Percentiles rank a stretch among this genome's conserved stretches.
Evolutionary conservation across 2,329 filamentous ascomycete species (phyloP).

Genomic region (Clonostachys solani): DNA sequence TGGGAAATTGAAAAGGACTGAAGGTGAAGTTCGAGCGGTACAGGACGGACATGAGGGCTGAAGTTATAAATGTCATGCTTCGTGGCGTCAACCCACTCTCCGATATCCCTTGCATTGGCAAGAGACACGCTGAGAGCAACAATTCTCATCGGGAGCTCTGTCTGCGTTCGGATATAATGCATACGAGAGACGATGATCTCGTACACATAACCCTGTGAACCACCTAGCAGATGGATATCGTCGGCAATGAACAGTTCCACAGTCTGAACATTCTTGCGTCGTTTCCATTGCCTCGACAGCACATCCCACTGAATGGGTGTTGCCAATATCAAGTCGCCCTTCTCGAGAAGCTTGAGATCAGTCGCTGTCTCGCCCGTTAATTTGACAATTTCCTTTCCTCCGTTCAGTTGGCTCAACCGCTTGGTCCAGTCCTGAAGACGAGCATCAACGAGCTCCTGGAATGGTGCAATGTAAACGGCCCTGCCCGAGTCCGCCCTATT

Average conservation of each 20-base stretch:
- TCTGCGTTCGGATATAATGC: slow-evolving; percentile 90
- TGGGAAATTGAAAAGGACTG: slow-evolving; percentile 96
- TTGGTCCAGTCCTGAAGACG: slow-evolving; percentile 81
- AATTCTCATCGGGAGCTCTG: slow-evolving; percentile 80
- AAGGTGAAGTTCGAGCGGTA: slow-evolving; percentile 89
- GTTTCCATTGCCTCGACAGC: slow-evolving; percentile 91
- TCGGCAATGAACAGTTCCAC: slow-evolving; percentile 92
- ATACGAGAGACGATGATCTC: slow-evolving; percentile 97
- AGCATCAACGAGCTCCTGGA: slow-evolving; percentile 86
- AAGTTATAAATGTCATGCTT: slow-evolving; percentile 99
- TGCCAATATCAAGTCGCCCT: slow-evolving; percentile 83
- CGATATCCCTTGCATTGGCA: slow-evolving; percentile 88
- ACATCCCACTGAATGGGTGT: slow-evolving; percentile 96
- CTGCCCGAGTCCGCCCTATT: slow-evolving; percentile 52
- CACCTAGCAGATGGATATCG: slow-evolving; percentile 89
- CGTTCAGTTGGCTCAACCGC: slow-evolving; percentile 65
- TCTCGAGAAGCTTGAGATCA: slow-evolving; percentile 83
- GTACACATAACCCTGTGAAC: slow-evolving; percentile 82
- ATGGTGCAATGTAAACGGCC: slow-evolving; percentile 90
- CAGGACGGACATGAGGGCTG: slow-evolving; percentile 82
- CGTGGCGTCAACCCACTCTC: slow-evolving; percentile 95
- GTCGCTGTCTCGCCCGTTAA: slow-evolving; percentile 88
- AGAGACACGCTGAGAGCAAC: slow-evolving; percentile 88
- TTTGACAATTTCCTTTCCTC: slow-evolving; percentile 88
- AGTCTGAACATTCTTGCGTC: slow-evolving; percentile 89